Conservation (phyloP, 2,329 filamentous ascomycete species). For the Arthrobotrys pseudoclavata region DNA sequence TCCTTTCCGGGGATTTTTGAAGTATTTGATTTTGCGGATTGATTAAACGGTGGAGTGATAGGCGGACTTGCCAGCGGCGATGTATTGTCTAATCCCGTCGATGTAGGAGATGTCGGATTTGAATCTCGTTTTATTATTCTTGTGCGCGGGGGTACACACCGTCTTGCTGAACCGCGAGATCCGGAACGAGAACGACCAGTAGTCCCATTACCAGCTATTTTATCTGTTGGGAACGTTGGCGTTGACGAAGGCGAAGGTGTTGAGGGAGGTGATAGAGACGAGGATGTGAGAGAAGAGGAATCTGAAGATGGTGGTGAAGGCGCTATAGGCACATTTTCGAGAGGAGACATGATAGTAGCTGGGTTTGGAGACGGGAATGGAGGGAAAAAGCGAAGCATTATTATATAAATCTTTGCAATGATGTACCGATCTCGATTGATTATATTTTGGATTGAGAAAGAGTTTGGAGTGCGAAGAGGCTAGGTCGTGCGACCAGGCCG, state of each 20-base stretch:
- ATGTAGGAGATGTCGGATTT: constrained; percentile 18
- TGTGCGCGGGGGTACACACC: constrained; percentile 49
- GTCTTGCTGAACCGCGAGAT: constrained; percentile 46
- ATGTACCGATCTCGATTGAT: constrained; percentile 5
- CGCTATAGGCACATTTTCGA: constrained; percentile 39
- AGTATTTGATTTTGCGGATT: constrained; percentile 9
- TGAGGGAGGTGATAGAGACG: constrained; percentile 31
- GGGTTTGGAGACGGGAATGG: constrained; percentile 58
- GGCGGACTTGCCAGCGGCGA: constrained; percentile 39
- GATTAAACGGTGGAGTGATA: constrained; percentile 32
- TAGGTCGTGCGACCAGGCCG: constrained; percentile 10
- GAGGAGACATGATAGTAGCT: constrained; percentile 29
- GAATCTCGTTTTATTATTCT: constrained; percentile 53
- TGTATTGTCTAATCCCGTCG: not conserved
- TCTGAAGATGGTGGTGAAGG: constrained; percentile 47
- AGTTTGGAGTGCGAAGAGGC: not conserved
- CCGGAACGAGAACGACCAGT: constrained; percentile 37
- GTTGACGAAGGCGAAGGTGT: constrained; percentile 29
- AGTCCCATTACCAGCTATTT: constrained; percentile 2
- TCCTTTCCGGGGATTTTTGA: not conserved
- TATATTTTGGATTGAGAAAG: not conserved
- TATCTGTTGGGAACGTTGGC: constrained; percentile 38
- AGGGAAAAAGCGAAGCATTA: constrained; percentile 53
- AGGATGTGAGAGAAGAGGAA: constrained; percentile 36
- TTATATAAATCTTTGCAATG: constrained; percentile 1